phyloP scores from a whole-genome alignment of 768 basidiomycete genomes.

The Agrocybe pediades region DNA sequence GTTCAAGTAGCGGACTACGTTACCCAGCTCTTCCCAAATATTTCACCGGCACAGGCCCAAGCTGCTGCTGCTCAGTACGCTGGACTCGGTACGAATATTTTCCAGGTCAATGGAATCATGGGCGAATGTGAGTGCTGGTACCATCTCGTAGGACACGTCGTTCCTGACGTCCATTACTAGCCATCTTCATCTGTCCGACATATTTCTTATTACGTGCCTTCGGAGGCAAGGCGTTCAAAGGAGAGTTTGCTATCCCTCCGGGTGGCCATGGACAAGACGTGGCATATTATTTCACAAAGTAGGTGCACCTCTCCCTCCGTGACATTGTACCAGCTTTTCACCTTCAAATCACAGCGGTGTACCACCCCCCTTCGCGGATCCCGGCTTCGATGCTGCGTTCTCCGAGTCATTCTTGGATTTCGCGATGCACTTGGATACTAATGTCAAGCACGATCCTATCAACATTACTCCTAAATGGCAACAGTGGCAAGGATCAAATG shows the following conservation, averaged over 20 bases:
- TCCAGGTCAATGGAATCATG: constrained; percentile 36
- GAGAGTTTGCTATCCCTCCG: constrained; percentile 47
- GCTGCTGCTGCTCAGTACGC: constrained; percentile 29
- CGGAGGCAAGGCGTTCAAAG: constrained; percentile 35
- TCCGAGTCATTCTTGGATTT: constrained; percentile 39
- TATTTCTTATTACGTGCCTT: constrained; percentile 40
- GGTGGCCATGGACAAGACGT: constrained; percentile 39
- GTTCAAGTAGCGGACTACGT: constrained; percentile 33
- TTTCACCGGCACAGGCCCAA: constrained; percentile 27
- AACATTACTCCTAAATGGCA: constrained; percentile 41
- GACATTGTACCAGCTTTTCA: neutral
- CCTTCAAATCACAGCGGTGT: neutral
- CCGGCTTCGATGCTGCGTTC: constrained; percentile 38
- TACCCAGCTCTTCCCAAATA: constrained; percentile 38
- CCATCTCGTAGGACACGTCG: neutral
- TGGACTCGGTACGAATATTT: constrained; percentile 29
- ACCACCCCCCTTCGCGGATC: constrained; percentile 33
- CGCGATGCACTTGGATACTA: constrained; percentile 32
- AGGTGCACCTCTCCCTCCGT: constrained; percentile 17
- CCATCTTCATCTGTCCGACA: constrained; percentile 49
- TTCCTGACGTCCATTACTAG: constrained; percentile 16
- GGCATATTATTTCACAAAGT: constrained; percentile 45
- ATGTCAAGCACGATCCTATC: constrained; percentile 29
- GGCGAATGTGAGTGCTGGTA: constrained; percentile 38
- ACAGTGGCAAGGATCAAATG: constrained; percentile 27